A percentile compares a stretch with the other conserved stretches of the same genome.
phyloP scores from a whole-genome alignment of 2,329 filamentous ascomycete genomes.

The Leptographium galeiforme region DNA sequence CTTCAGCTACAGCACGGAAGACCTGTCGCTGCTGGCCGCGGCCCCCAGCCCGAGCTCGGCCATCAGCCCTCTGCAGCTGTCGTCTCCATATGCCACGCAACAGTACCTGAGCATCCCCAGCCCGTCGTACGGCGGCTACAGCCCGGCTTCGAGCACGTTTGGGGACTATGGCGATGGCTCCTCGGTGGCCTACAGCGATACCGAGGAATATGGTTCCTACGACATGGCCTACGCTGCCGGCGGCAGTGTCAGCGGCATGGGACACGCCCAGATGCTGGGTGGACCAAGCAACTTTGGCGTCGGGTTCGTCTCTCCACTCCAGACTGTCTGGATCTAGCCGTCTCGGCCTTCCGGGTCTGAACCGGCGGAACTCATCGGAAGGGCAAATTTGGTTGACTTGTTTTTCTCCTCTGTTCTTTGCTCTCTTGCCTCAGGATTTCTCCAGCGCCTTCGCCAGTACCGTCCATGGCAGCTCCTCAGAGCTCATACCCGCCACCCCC shows the following conservation, averaged over 20 bases:
- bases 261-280: slow-evolving; percentile 29
- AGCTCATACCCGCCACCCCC: slow-evolving; percentile 28
- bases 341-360: slow-evolving; percentile 6
- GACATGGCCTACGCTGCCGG: slow-evolving; percentile 31
- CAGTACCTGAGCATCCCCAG: slow-evolving; percentile 53
- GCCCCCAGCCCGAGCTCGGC: slow-evolving; percentile 29
- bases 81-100: slow-evolving; percentile 38
- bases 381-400: slow-evolving; percentile 39
- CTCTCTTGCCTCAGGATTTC: slow-evolving; percentile 20
- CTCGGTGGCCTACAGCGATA: slow-evolving; percentile 50
- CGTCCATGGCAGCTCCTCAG: slow-evolving; percentile 3
- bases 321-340: slow-evolving; percentile 45
- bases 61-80: slow-evolving; percentile 41
- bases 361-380: slow-evolving; percentile 11
- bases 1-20: slow-evolving; percentile 52
- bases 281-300: slow-evolving; percentile 33
- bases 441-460: slow-evolving; percentile 6
- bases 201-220: slow-evolving; percentile 40
- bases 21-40: slow-evolving; percentile 41
- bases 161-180: slow-evolving; percentile 20
- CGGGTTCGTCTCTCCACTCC: slow-evolving; percentile 52
- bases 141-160: slow-evolving; percentile 49
- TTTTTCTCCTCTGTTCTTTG: slow-evolving; percentile 17
- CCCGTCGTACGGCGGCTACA: slow-evolving; percentile 45
- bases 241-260: slow-evolving; percentile 16